Evolutionary conservation across 2,329 filamentous ascomycete genomes (phyloP).

Genomic region (Endothia cerciana): DNA sequence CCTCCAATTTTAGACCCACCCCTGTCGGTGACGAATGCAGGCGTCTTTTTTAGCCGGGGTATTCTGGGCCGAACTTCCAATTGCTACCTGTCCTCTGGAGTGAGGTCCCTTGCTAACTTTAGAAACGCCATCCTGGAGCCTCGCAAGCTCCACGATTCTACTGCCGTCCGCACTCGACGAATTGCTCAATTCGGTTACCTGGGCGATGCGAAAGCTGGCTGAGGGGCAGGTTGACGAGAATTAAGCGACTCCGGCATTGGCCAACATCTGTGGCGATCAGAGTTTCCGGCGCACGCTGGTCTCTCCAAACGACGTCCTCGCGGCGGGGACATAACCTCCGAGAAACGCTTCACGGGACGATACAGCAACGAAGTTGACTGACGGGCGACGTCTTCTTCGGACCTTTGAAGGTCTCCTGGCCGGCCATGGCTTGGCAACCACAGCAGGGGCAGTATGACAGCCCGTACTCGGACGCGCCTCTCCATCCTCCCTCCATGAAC

Average conservation of each 20-base stretch:
- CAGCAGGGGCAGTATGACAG: constrained; percentile 26
- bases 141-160: constrained; percentile 2
- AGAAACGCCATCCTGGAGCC: constrained; percentile 6
- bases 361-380: not conserved
- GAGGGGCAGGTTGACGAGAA: not conserved
- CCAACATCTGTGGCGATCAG: constrained; percentile 3
- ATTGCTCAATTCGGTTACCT: not conserved
- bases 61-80: not conserved
- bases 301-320: not conserved
- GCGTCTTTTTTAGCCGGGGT: not conserved
- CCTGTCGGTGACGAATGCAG: constrained; percentile 13
- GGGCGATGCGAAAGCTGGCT: not conserved
- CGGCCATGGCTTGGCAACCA: constrained; percentile 27
- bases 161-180: not conserved
- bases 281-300: not conserved
- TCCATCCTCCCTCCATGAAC: constrained; percentile 64
- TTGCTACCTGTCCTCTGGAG: constrained; percentile 12
- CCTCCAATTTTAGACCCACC: constrained; percentile 10
- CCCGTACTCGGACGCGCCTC: constrained; percentile 23
- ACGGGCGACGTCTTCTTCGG: not conserved
- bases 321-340: not conserved
- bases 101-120: constrained; percentile 6
- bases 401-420: not conserved
- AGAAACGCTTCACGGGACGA: not conserved
- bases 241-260: not conserved